These are phyloP conservation scores for Scedosporium boydii DNA, from an alignment of 2,329 filamentous ascomycete genomes.

Conservation along the genomic window DNA sequence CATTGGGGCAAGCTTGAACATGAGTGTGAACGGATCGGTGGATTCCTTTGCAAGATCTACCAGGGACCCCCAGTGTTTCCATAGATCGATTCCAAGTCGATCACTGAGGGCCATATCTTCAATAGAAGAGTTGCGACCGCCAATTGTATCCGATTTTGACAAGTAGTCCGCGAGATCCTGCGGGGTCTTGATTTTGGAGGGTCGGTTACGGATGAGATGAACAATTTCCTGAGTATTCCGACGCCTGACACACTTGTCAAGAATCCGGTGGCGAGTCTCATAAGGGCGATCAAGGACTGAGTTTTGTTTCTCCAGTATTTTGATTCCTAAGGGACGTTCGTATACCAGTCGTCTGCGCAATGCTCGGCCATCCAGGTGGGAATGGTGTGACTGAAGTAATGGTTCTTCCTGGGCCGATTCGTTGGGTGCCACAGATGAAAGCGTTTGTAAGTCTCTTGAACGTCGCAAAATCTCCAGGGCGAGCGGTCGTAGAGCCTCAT, in stretches of 20 bases:
- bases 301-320: too few relatives aligned
- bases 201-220: neutral
- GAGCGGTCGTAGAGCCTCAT: slow-evolving; percentile 23
- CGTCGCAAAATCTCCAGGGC: slow-evolving; percentile 19
- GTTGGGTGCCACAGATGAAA: neutral
- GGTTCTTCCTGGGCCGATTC: neutral
- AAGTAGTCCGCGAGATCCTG: too few relatives aligned
- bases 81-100: neutral
- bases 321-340: too few relatives aligned
- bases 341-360: too few relatives aligned
- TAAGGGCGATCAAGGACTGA: neutral
- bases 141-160: too few relatives aligned
- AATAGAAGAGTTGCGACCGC: neutral
- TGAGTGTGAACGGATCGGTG: neutral
- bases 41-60: slow-evolving; percentile 1
- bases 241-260: neutral
- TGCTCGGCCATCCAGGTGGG: too few relatives aligned
- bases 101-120: neutral
- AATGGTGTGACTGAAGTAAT: too few relatives aligned
- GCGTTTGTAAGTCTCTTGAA: slow-evolving; percentile 19
- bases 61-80: neutral
- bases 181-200: too few relatives aligned
- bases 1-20: neutral
- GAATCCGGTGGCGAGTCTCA: slow-evolving; percentile 5
- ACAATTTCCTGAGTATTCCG: neutral